Base-by-base conservation (phyloP, 495 filamentous ascomycete genomes). In the Aspergillus cavernicola region DNA sequence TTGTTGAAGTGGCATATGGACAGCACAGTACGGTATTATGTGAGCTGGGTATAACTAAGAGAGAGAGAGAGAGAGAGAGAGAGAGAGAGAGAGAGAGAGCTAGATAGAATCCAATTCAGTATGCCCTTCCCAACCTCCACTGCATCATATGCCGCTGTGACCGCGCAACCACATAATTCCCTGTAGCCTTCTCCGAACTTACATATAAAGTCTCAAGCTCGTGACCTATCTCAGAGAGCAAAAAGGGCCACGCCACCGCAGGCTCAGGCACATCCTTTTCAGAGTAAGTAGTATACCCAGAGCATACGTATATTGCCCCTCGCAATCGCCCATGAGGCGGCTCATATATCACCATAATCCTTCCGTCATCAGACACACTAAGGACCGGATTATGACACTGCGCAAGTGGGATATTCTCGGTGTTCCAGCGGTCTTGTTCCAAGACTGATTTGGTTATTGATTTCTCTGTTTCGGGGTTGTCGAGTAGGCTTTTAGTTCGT, bases 101-200 rank as follows among this genome's bases (percentile, higher is more conserved):
- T n/a, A n/a, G n/a, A n/a, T n/a, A n/a, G n/a, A n/a, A n/a, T n/a
- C n/a, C n/a, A n/a, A n/a, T n/a, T n/a, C n/a, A n/a, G n/a, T n/a
- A n/a, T n/a, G n/a, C 13, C 26, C 26, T 4, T 9, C 26, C 26
- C 26, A 29, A 9, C 26, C 15, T 35, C 5, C 24, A 38, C 20
- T 41, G 32, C 29, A 41, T 52, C 18, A 31, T 28, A 15, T 32
- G 49, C 23, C 20, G 39, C 22, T 41, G 39, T 52, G 49, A 40
- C 49, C 40, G 49, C 24, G 49, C 24, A 8, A 29, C 26, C 4
- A 29, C 9, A 29, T 29, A 29, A 29, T 9, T 9, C 26, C 26
- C 26, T 9, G 26, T n/a, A 29, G 26, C 26, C 26, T 29, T 9
- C 5, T 29, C 26, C 26, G 9, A 29, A 29, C 4, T 5, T 9